These are phyloP conservation scores for Phaseolus coccineus DNA, from an alignment of 331 rosid species.

Conservation along the genomic window DNA sequence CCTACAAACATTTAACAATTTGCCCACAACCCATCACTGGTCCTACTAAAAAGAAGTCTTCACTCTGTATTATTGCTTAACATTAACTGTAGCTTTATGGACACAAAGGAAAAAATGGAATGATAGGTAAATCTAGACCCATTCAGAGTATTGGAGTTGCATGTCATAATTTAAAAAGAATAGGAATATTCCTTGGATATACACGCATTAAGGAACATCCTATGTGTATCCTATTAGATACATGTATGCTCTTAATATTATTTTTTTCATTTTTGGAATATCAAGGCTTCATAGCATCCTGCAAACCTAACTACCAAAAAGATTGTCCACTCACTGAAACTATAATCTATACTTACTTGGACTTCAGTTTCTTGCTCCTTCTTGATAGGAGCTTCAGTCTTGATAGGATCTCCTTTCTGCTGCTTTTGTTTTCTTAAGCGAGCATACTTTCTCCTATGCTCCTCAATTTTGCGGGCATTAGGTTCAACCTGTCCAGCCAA, in stretches of 20 bases:
- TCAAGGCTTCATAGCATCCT: neutral
- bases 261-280: neutral
- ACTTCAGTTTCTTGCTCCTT: slow-evolving; percentile 59
- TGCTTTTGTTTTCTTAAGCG: slow-evolving; percentile 65
- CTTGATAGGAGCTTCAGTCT: slow-evolving; percentile 45
- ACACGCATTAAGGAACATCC: neutral
- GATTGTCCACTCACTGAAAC: slow-evolving; percentile 17
- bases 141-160: neutral
- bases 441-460: slow-evolving; percentile 77
- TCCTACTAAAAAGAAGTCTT: neutral
- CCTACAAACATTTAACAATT: neutral
- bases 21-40: neutral
- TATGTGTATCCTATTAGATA: neutral
- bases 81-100: neutral
- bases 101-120: slow-evolving; percentile 1
- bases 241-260: neutral
- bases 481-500: slow-evolving; percentile 71
- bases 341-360: slow-evolving; percentile 53
- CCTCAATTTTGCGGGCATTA: slow-evolving; percentile 76
- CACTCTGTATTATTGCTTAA: neutral
- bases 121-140: neutral
- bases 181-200: neutral
- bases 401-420: slow-evolving; percentile 51
- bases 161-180: neutral
- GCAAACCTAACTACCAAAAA: neutral